phyloP scores from a whole-genome alignment of 441 rosid genomes.

The Geranium incanum region DNA sequence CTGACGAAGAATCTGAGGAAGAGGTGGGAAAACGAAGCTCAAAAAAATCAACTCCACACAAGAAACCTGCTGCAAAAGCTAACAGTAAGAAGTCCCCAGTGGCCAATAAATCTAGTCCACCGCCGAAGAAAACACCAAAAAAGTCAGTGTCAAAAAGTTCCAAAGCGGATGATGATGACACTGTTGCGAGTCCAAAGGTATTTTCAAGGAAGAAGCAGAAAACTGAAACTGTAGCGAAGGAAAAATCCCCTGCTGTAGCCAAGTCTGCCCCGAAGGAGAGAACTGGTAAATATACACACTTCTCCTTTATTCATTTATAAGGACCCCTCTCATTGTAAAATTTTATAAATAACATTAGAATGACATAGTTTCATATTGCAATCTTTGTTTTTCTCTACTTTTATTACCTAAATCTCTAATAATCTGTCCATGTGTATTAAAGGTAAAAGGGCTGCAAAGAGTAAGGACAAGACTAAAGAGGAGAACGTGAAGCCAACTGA shows the following conservation, averaged over 20 bases:
- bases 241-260: constrained; percentile 40
- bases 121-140: constrained; percentile 41
- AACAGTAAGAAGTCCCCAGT: constrained; percentile 42
- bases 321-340: background rate
- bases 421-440: background rate
- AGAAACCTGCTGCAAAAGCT: constrained; percentile 48
- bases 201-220: constrained; percentile 55
- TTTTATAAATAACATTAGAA: background rate
- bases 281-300: constrained; percentile 32
- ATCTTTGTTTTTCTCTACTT: background rate
- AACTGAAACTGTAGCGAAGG: constrained; percentile 37
- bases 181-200: constrained; percentile 54
- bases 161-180: constrained; percentile 50
- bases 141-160: constrained; percentile 35
- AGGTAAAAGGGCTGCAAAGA: constrained; percentile 54
- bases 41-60: constrained; percentile 35
- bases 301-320: background rate
- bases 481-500: constrained; percentile 41
- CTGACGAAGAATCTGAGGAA: constrained; percentile 75
- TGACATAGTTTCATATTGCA: background rate
- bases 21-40: constrained; percentile 34
- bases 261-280: constrained; percentile 60
- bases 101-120: constrained; percentile 35
- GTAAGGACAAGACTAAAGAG: constrained; percentile 49
- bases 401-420: background rate